Conservation (phyloP, 352 stramenopile species). For the Globisporangium lucens region DNA sequence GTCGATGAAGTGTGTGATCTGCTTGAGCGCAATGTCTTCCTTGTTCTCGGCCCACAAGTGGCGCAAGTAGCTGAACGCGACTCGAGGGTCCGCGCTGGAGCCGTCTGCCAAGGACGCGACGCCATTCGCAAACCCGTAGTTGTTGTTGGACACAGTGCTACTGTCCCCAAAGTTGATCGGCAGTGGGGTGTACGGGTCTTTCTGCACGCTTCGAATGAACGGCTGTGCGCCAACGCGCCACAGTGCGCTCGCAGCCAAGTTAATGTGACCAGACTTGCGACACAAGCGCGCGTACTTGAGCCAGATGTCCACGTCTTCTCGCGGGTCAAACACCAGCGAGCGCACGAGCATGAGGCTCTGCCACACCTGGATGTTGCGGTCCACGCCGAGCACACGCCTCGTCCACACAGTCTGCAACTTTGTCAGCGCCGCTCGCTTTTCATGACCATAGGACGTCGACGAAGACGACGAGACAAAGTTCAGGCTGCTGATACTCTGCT, state of each 20-base stretch:
- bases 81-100: constrained; percentile 66
- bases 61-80: constrained; percentile 78
- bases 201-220: constrained; percentile 77
- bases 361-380: constrained; percentile 92
- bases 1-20: constrained; percentile 85
- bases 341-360: constrained; percentile 95
- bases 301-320: constrained; percentile 92
- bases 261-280: constrained; percentile 87
- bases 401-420: constrained; percentile 85
- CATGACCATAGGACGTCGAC: constrained; percentile 65
- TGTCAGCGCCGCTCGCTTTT: constrained; percentile 66
- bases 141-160: constrained; percentile 26
- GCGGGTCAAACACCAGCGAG: constrained; percentile 87
- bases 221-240: constrained; percentile 76
- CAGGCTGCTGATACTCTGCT: constrained; percentile 77
- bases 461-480: constrained; percentile 78
- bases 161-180: constrained; percentile 67
- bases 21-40: constrained; percentile 77
- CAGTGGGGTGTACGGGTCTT: constrained; percentile 57
- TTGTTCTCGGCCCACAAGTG: constrained; percentile 82
- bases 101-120: constrained; percentile 58
- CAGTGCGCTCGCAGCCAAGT: constrained; percentile 79
- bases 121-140: constrained; percentile 43
- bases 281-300: constrained; percentile 93
- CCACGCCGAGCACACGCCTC: constrained; percentile 92